Base-by-base conservation (phyloP, 1,284 basidiomycete genomes). In the Ganoderma sinense region DNA sequence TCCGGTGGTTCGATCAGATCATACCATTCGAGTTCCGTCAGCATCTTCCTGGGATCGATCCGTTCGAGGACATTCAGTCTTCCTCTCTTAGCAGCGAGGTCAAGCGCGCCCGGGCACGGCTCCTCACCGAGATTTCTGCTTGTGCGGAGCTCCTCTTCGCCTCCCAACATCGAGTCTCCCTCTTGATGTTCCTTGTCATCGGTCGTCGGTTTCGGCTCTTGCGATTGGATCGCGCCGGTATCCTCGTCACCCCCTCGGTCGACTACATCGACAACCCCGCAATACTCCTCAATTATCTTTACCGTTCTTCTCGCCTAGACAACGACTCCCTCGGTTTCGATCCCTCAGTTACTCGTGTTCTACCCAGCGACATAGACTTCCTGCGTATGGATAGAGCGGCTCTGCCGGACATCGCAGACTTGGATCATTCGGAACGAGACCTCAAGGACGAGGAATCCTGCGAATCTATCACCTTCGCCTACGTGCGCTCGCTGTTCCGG, bases 111-210 rank as follows among this genome's bases (percentile, higher is more conserved):
- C 23, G 48, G 4, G 48, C 48, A 1, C 23, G 13, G 23, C 7
- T 56, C 18, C 33, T 56, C 8, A 6, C 4, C 1, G 18, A 71
- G 6, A 13, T 67, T 23, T 23, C 64, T 8, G 11, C 64, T 3
- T 41, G 33, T 48, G 67, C 23, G 16, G 56, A 66, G 16, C 36
- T 41, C 23, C 4, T 65, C n/a, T 61, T 66, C 16, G n/a, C 40
- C 33, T 39, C 43, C 33, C 71, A 72, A 43, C 71, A 72, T 4
- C 68, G 71, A 1, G 29, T 48, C 23, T 53, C 48, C 45, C 23
- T 66, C n/a, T 67, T 65, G 60, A 61, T 41, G 29, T 40, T 69
- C 39, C 36, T 72, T 4, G 48, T 72, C 51, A 23, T 66, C n/a
- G 64, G 64, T 13, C 39, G 53, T 1, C 5, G 26, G 13, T 64